phyloP scores from a whole-genome alignment of 768 basidiomycete genomes.

The Collybia nuda region DNA sequence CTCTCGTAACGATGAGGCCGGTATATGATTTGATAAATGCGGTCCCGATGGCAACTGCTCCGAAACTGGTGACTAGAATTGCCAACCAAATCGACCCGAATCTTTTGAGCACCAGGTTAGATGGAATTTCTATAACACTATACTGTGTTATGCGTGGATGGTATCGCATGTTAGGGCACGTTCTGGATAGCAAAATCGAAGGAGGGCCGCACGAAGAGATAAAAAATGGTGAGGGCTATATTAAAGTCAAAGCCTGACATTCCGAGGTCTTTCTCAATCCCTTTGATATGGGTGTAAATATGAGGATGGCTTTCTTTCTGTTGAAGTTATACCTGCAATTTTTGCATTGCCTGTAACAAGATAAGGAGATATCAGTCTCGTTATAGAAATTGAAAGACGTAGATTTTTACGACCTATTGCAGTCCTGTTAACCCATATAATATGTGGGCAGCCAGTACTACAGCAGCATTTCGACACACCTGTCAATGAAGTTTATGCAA shows the following conservation, averaged over 20 bases:
- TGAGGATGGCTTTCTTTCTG: background rate
- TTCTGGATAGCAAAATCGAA: background rate
- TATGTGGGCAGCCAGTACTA: background rate
- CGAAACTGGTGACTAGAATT: slow-evolving; percentile 17
- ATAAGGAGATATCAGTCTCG: background rate
- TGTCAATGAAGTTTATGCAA: slow-evolving; percentile 21
- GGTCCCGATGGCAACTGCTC: slow-evolving; percentile 17
- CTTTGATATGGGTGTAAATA: slow-evolving; percentile 1
- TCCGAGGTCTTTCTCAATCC: slow-evolving; percentile 31
- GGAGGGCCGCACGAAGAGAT: slow-evolving; percentile 18
- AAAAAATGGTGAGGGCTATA: slow-evolving; percentile 34
- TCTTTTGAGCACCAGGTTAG: slow-evolving; percentile 19
- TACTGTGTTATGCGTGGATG: no score
- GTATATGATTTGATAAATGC: slow-evolving; percentile 21
- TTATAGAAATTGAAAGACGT: background rate
- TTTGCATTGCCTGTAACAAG: slow-evolving; percentile 18
- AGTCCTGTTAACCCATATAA: no score
- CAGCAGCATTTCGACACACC: slow-evolving; percentile 5
- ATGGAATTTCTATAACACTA: slow-evolving; percentile 21
- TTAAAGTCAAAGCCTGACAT: slow-evolving; percentile 35
- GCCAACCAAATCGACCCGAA: slow-evolving; percentile 21
- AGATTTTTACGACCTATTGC: slow-evolving; percentile 16
- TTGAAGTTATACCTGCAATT: slow-evolving; percentile 13
- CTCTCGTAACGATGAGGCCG: slow-evolving; percentile 19
- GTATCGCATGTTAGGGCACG: no score